These are phyloP conservation scores for Neopestalotiopsis rosae DNA, from an alignment of 2,329 filamentous ascomycete species.

Conservation along the genomic window DNA sequence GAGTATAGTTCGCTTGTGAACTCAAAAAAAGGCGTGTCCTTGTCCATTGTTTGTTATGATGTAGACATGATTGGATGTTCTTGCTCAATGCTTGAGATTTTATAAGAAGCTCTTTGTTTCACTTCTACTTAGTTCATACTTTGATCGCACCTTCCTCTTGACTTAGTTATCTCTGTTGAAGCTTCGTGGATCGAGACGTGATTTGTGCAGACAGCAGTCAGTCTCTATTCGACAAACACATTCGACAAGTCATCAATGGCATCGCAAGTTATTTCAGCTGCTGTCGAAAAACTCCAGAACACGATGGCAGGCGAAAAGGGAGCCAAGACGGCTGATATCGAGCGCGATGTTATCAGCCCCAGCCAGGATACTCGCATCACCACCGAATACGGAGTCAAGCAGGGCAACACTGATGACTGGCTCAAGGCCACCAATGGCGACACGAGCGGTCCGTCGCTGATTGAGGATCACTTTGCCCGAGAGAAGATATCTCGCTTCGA, in stretches of 20 bases:
- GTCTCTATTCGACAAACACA: background rate
- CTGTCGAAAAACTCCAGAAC: constrained; percentile 9
- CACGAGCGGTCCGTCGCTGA: constrained; percentile 67
- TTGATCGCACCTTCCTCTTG: background rate
- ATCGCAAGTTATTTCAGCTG: constrained; percentile 10
- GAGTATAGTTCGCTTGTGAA: background rate
- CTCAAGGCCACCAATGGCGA: constrained; percentile 67
- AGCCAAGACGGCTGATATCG: constrained; percentile 13
- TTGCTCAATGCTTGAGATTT: background rate
- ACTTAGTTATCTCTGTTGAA: background rate
- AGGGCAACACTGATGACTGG: constrained; percentile 79
- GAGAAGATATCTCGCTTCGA: constrained; percentile 78
- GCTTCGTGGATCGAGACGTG: background rate
- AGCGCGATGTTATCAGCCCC: constrained; percentile 1
- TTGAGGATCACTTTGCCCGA: constrained; percentile 76
- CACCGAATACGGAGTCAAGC: constrained; percentile 77
- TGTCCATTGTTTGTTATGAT: background rate
- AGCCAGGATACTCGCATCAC: constrained; percentile 67
- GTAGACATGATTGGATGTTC: background rate
- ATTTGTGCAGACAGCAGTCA: background rate
- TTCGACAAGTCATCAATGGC: background rate
- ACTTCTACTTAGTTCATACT: background rate
- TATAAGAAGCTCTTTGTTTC: background rate
- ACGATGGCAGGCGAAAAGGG: constrained; percentile 17
- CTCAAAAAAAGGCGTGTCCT: background rate